A percentile compares a stretch with the other conserved stretches of the same genome.
These are phyloP conservation scores for Cladochytrium replicatum DNA, from an alignment of 192 early-diverging fungal genomes.

Conservation along the genomic window DNA sequence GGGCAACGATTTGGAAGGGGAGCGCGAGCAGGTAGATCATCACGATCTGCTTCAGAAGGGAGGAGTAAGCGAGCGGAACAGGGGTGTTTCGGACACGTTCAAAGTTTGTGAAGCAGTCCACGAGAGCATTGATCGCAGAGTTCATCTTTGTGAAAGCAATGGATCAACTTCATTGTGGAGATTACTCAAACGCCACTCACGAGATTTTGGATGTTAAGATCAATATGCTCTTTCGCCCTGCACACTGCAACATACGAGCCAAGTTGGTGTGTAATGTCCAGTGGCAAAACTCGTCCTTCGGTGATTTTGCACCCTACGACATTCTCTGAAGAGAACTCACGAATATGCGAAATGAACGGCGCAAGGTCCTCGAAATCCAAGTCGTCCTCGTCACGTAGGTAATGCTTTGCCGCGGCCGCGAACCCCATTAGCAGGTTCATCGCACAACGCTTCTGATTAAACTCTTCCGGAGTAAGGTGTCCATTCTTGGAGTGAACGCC, in stretches of 20 bases:
- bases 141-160: slow-evolving; percentile 15
- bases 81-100: slow-evolving; percentile 62
- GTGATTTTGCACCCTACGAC: too few species aligned
- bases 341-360: slow-evolving; percentile 51
- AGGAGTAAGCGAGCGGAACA: slow-evolving; percentile 57
- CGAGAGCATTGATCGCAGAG: slow-evolving; percentile 34
- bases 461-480: slow-evolving; percentile 27
- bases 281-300: too few species aligned
- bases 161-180: too few species aligned
- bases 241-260: too few species aligned
- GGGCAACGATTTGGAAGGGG: slow-evolving; percentile 48
- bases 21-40: slow-evolving; percentile 47
- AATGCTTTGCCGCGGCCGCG: slow-evolving; percentile 70
- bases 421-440: slow-evolving; percentile 75
- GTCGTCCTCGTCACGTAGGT: slow-evolving; percentile 65
- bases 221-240: too few species aligned
- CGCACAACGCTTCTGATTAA: slow-evolving; percentile 50
- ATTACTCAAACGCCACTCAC: too few species aligned
- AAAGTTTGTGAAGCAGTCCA: slow-evolving; percentile 50
- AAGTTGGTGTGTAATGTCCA: too few species aligned
- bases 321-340: too few species aligned
- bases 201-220: too few species aligned
- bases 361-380: slow-evolving; percentile 60
- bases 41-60: slow-evolving; percentile 61
- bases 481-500: slow-evolving; percentile 26